These are phyloP conservation scores for Dacryopinax spathularia DNA, from an alignment of 768 basidiomycete species.

Conservation along the genomic window DNA sequence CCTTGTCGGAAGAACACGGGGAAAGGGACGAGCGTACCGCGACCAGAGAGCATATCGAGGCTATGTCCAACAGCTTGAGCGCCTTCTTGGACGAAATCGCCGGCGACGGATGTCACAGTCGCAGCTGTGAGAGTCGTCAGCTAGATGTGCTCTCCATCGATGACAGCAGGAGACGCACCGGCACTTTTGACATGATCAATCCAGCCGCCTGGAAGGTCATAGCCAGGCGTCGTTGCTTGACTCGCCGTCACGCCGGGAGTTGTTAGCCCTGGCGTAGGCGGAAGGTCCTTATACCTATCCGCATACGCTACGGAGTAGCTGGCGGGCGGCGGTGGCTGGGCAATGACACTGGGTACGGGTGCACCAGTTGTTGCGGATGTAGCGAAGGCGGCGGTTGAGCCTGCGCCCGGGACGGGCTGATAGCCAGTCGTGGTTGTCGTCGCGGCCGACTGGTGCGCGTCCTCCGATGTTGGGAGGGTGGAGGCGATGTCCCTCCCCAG, in stretches of 20 bases:
- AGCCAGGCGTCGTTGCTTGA: not conserved
- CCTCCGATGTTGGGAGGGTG: too few relatives aligned
- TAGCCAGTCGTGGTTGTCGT: too few relatives aligned
- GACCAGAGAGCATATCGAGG: not conserved
- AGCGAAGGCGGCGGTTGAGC: too few relatives aligned
- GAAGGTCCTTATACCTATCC: not conserved
- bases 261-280: not conserved
- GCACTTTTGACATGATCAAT: not conserved
- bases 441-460: too few relatives aligned
- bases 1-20: not conserved
- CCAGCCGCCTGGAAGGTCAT: not conserved
- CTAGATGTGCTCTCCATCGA: not conserved
- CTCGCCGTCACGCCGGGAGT: not conserved
- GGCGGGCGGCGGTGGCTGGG: too few relatives aligned
- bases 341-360: too few relatives aligned
- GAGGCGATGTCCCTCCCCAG: too few relatives aligned
- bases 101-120: not conserved
- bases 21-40: not conserved
- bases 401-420: too few relatives aligned
- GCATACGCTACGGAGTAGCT: not conserved
- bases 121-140: not conserved
- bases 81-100: not conserved
- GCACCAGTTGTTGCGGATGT: too few relatives aligned
- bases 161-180: not conserved
- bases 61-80: not conserved